phyloP scores from a whole-genome alignment of 345 rosid species.

The Eucalyptus shirleyi region DNA sequence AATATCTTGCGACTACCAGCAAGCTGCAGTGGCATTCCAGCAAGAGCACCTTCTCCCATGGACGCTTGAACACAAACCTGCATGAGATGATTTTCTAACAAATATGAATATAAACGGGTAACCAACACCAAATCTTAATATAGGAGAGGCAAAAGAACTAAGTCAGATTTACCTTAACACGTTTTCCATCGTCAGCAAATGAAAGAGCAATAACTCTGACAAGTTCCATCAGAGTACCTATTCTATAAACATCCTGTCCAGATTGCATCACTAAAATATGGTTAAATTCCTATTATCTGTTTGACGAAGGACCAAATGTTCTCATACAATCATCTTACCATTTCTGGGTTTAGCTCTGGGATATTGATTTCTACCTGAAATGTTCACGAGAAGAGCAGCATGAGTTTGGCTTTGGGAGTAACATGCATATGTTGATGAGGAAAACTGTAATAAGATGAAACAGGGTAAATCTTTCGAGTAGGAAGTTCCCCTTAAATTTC shows the following conservation, averaged over 20 bases:
- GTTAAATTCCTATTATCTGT: neutral
- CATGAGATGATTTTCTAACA: neutral
- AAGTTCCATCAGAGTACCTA: conserved; percentile 93
- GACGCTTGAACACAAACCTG: conserved; percentile 98
- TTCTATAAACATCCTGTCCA: conserved; percentile 87
- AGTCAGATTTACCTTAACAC: conserved; percentile 53
- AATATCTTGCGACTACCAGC: conserved; percentile 79
- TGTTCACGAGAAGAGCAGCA: neutral
- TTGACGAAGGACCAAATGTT: neutral
- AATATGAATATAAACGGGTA: neutral
- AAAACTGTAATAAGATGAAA: neutral
- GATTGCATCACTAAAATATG: neutral
- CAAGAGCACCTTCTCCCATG: conserved; percentile 93
- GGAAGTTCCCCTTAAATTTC: neutral
- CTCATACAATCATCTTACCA: conserved; percentile 22
- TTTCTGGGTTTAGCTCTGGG: conserved; percentile 89
- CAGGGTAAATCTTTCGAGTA: neutral
- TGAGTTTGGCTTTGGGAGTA: neutral
- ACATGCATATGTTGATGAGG: neutral
- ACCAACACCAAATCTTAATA: neutral
- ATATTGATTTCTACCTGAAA: conserved; percentile 85
- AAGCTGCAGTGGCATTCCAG: conserved; percentile 92
- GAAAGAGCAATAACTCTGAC: conserved; percentile 72
- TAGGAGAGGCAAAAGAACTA: neutral
- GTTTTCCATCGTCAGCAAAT: conserved; percentile 95